Base-by-base conservation (phyloP, 805 yeast species). In the Cyberlindnera mississippiensis region DNA sequence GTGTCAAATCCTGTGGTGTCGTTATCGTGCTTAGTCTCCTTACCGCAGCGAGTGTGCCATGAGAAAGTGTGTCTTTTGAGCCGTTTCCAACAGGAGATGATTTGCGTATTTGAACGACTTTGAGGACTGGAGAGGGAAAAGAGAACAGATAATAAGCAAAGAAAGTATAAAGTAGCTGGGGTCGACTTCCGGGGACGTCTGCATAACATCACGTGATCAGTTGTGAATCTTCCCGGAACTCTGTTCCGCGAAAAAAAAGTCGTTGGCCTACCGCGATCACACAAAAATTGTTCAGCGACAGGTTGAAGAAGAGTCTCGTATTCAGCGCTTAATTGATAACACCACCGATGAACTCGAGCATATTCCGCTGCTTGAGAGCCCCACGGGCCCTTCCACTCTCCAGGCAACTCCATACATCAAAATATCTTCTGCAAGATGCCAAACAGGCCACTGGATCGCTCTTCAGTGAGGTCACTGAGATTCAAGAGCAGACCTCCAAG, bases 381-480 rank as follows among this genome's bases (percentile, higher is more conserved):
- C 8, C 31, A 15, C 36, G 30, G 22, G 31, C 31, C 9, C 10
- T 30, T 13, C n/a, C 37, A 3, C 26, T 33, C 6, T 3, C 33
- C 13, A 44, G 47, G 37, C 35, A 31, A 8, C 32, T 44, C 6
- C 43, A 40, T 34, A 40, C 42, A 20, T 22, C 44, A 6, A 34
- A 35, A 28, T 11, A 9, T 11, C 33, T 38, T 9, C 16, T 38
- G 28, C 45, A 45, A 27, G 43, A 35, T 35, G 14, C 45, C 26
- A 44, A 44, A 18, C 42, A 28, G 18, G 28, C 33, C 31, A 14
- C 35, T 22, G 42, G 42, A 22, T 55, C 60, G 3, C 40, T 55
- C 17, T 55, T 55, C 33, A 50, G 53, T 37, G 60, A 55, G 35
- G 50, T 55, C 13, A 52, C 60, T 5, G 46, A 55, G 43, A 42